Conservation (phyloP, 2,329 filamentous ascomycete genomes). For the Trichoderma pleuroti region DNA sequence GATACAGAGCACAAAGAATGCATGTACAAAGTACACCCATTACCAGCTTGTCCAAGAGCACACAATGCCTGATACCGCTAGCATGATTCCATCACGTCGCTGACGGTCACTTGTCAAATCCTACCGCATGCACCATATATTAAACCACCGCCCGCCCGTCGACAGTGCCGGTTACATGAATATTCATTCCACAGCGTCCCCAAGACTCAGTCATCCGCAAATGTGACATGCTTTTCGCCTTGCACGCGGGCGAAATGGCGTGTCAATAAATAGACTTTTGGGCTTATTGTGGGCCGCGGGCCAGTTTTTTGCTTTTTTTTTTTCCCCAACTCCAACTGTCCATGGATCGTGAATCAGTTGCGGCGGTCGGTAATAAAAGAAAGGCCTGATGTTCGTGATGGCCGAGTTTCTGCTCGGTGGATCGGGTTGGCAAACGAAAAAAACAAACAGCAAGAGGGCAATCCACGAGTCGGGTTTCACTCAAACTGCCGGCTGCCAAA, state of each 20-base stretch:
- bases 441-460: neutral
- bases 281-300: constrained; percentile 9
- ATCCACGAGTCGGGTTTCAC: neutral
- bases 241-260: neutral
- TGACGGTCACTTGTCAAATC: constrained; percentile 4
- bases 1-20: neutral
- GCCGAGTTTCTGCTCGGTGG: constrained; percentile 2
- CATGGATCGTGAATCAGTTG: constrained; percentile 11
- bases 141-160: neutral
- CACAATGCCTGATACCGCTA: neutral
- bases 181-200: neutral
- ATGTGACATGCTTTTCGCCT: constrained; percentile 3
- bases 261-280: constrained; percentile 11
- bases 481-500: neutral
- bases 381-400: constrained; percentile 7
- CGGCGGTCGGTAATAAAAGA: neutral
- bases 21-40: neutral
- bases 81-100: neutral
- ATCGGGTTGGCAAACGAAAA: neutral
- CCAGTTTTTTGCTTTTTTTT: neutral
- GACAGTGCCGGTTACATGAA: neutral
- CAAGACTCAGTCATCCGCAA: neutral
- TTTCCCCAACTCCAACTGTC: neutral
- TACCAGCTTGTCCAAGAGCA: neutral
- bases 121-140: neutral